Percentiles rank a stretch among this genome's conserved stretches.
phyloP scores from a whole-genome alignment of 2,329 filamentous ascomycete genomes.

The Tolypocladium guangdongense region DNA sequence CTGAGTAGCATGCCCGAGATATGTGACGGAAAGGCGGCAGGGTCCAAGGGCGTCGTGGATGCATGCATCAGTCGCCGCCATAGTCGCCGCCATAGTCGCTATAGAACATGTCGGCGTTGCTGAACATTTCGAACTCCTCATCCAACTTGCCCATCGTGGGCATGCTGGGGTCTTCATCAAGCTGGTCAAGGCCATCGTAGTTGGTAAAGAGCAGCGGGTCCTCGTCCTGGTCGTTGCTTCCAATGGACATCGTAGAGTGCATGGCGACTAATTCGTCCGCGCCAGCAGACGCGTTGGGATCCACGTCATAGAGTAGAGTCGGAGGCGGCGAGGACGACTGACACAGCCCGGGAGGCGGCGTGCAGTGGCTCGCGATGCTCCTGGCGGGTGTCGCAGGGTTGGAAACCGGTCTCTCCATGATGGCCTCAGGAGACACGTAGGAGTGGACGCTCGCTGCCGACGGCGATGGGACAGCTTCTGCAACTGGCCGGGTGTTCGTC shows the following conservation, averaged over 20 bases:
- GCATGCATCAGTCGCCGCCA: conserved; percentile 18
- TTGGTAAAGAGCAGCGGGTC: conserved; percentile 34
- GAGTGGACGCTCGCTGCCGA: conserved; percentile 25
- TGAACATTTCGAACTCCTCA: conserved; percentile 45
- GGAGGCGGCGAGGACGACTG: conserved; percentile 47
- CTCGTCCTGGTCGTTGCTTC: conserved; percentile 29
- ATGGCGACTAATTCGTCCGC: conserved; percentile 20
- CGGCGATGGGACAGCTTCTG: conserved; percentile 26
- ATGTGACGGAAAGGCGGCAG: conserved; percentile 1
- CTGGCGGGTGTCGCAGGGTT: conserved; percentile 37
- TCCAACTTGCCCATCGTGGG: conserved; percentile 43
- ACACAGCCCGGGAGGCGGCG: conserved; percentile 50
- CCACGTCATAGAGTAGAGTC: conserved; percentile 35
- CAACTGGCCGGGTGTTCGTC: conserved; percentile 20
- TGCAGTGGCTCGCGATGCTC: conserved; percentile 39
- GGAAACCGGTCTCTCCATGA: conserved; percentile 25
- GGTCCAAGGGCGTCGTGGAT: background rate
- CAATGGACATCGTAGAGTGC: conserved; percentile 17
- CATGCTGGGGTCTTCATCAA: conserved; percentile 36
- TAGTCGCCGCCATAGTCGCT: conserved; percentile 31
- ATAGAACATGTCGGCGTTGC: conserved; percentile 42
- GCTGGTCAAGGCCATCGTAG: conserved; percentile 29
- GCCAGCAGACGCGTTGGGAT: conserved; percentile 24
- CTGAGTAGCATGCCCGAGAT: background rate
- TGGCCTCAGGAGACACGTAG: conserved; percentile 37